phyloP scores from a whole-genome alignment of 2,329 filamentous ascomycete genomes.

The Paracoccidioides lutzii region DNA sequence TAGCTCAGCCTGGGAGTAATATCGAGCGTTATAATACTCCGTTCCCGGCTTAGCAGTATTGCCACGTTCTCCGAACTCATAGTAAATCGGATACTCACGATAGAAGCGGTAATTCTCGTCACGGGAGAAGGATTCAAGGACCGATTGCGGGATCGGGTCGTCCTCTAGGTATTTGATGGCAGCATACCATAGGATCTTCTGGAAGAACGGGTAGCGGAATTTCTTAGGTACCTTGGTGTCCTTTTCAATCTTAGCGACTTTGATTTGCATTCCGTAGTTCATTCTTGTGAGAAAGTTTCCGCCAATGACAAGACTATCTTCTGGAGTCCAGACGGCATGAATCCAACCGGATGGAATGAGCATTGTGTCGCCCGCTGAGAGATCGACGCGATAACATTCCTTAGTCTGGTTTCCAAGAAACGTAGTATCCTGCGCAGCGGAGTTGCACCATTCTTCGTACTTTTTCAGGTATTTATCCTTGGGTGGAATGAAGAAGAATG shows the following conservation, averaged over 20 bases:
- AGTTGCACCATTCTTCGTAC: conserved; percentile 59
- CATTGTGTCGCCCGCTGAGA: conserved; percentile 56
- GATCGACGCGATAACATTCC: conserved; percentile 54
- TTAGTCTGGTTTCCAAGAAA: conserved; percentile 53
- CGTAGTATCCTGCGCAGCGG: conserved; percentile 51
- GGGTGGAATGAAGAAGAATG: conserved; percentile 59
- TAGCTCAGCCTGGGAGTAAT: conserved; percentile 50
- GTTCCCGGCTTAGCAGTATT: conserved; percentile 39
- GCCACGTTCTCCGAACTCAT: conserved; percentile 43
- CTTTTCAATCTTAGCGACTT: conserved; percentile 53
- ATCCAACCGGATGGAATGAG: conserved; percentile 61
- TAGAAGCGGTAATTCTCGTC: conserved; percentile 42
- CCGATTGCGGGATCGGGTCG: conserved; percentile 47
- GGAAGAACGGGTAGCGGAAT: conserved; percentile 56
- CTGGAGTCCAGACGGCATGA: conserved; percentile 57
- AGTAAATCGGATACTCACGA: conserved; percentile 44
- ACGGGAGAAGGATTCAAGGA: conserved; percentile 42
- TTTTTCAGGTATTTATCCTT: conserved; percentile 56
- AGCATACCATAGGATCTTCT: conserved; percentile 57
- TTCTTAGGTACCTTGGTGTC: conserved; percentile 52
- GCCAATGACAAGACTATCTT: conserved; percentile 57
- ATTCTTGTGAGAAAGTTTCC: conserved; percentile 55
- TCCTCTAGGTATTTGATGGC: conserved; percentile 51
- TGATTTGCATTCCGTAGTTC: conserved; percentile 55
- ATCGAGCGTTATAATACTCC: conserved; percentile 45